These are phyloP conservation scores for Phalaenopsis aphrodite DNA, from an alignment of 106 monocot species.

Conservation along the genomic window DNA sequence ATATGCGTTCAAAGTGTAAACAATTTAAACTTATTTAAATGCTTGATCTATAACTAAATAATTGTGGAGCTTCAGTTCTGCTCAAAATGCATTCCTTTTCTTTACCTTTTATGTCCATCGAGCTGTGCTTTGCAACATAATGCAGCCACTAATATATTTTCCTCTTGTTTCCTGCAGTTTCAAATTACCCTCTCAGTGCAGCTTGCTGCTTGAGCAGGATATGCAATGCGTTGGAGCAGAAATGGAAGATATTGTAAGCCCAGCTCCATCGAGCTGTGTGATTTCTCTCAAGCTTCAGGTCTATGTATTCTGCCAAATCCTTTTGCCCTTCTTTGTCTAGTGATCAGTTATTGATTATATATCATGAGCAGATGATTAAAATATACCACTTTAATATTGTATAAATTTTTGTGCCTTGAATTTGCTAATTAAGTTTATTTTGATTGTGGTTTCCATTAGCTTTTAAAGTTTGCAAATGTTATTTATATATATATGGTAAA, in stretches of 20 bases:
- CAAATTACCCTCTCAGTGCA: conserved; percentile 56
- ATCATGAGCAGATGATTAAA: background rate
- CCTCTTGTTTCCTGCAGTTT: conserved; percentile 36
- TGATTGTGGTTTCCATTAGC: too few species aligned
- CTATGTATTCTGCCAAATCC: too few species aligned
- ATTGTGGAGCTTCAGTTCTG: too few species aligned
- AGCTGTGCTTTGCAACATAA: too few species aligned
- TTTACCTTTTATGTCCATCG: background rate
- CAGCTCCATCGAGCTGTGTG: background rate
- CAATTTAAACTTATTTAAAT: too few species aligned
- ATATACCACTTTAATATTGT: background rate
- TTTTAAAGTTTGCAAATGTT: too few species aligned
- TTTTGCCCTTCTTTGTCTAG: too few species aligned
- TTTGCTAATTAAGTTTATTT: background rate
- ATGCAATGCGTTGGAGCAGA: conserved; percentile 54
- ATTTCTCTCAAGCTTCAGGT: too few species aligned
- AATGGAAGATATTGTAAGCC: conserved; percentile 48
- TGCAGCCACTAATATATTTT: background rate
- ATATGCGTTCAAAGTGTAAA: too few species aligned
- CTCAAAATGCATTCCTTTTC: background rate
- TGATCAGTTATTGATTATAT: background rate
- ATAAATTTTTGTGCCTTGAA: background rate
- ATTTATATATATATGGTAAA: too few species aligned
- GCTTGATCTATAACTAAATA: too few species aligned
- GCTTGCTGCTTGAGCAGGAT: conserved; percentile 64